phyloP scores from a whole-genome alignment of 2,329 filamentous ascomycete genomes.

The Beauveria brongniartii region DNA sequence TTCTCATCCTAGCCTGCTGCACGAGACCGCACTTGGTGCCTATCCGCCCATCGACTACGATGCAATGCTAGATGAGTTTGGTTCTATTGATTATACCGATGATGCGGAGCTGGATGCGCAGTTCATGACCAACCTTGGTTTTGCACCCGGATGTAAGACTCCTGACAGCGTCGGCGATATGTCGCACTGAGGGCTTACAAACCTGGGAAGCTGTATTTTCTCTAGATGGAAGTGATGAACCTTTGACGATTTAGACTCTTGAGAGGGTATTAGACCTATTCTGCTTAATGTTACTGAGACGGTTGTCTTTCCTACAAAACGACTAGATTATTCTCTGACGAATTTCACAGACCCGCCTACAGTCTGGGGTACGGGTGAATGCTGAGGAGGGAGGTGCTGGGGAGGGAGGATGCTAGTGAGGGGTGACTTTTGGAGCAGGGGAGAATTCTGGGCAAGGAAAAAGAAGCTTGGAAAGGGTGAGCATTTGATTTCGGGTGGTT shows the following conservation, averaged over 20 bases:
- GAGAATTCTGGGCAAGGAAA: no score
- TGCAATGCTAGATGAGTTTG: conserved; percentile 43
- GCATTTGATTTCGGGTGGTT: no score
- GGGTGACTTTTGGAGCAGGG: no score
- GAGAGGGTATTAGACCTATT: not conserved
- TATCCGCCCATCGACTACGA: conserved; percentile 37
- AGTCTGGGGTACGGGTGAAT: not conserved
- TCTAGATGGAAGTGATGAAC: not conserved
- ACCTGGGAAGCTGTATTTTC: not conserved
- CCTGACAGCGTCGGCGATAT: conserved; percentile 33
- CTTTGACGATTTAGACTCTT: not conserved
- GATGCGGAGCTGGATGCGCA: conserved; percentile 48
- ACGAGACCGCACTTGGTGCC: conserved; percentile 12
- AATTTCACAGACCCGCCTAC: not conserved
- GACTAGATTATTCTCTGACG: not conserved
- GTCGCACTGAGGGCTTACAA: conserved; percentile 9
- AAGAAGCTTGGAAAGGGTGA: no score
- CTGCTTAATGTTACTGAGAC: not conserved
- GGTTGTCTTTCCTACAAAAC: not conserved
- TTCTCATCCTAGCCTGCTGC: conserved; percentile 15
- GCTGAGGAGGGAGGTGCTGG: not conserved
- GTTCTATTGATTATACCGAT: conserved; percentile 41
- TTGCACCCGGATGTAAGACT: conserved; percentile 53
- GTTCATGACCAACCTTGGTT: conserved; percentile 60
- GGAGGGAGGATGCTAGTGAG: no score